Evolutionary conservation across 495 filamentous ascomycete genomes (phyloP), one percentile per base, ranked within the genome.

Genomic region (Tuber aestivum): DNA sequence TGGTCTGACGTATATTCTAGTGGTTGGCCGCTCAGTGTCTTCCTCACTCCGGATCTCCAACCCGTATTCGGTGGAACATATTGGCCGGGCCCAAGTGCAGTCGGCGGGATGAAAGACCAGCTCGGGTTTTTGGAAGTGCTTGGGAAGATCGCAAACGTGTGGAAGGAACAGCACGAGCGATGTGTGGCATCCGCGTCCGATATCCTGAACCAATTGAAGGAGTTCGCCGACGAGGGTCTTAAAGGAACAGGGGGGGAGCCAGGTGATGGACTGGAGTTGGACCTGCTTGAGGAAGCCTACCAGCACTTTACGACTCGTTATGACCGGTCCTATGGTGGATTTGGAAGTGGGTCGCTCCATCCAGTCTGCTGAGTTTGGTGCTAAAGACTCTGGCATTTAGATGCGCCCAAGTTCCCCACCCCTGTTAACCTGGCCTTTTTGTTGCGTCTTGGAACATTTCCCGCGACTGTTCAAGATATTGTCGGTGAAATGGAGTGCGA

Each of bases 61-160:
- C 95, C 95, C 0, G 90, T 99, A 35, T 98, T 97, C 84, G 96
- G 96, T 70, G 96, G 94, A 35, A 97, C 95, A 44, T 99, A 99
- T 83, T 97, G 93, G 92, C 94, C 95, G 16, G 94, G 94, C 3
- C 93, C 89, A 75, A 91, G 85, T 80, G 88, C 86, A 73, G 88
- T 86, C 82, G 68, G 83, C 73, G 77, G 79, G 9, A 81, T 78
- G 21, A 87, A 88, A 16, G 90, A 90, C 40, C 87, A 89, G 10
- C 88, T 90, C 68, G 88, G 90, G 42, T 95, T 97, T 78, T 85
- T 96, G 27, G 89, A 91, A 45, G 94, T 99, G 35, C 85, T 97
- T 42, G 86, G 92, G 76, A 97, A 95, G 83, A 86, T 98, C 69
- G 86, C 89, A 8, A 87, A 89, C 61, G 90, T 94, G 23, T 98